Base-by-base conservation (phyloP, 192 early-diverging fungal genomes). In the Linnemannia hyalina region DNA sequence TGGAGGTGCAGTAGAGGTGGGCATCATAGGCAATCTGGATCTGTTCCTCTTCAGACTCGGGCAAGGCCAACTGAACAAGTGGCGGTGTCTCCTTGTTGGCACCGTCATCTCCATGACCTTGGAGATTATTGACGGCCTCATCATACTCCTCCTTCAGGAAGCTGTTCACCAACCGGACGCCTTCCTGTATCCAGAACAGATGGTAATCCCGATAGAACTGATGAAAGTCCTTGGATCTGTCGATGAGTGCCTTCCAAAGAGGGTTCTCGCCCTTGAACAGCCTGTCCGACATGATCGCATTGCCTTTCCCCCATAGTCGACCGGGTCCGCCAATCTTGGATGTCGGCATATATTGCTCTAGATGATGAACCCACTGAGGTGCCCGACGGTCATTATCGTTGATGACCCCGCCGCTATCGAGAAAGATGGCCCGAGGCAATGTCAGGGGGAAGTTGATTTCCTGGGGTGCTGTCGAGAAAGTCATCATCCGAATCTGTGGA, bases 351-450 rank as follows among this genome's bases (percentile, higher is more conserved):
- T 75, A 85, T 32, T 71, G 41, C 52, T 68, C 52, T 2, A 85
- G 29, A 20, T 69, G n/a, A 13, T 76, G 9, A 22, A 76, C 23
- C 82, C 82, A 85, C 49, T 85, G 82, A 36, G 82, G 82, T 8
- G 55, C 78, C 3, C 82, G 77, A 11, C 49, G 40, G 44, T 65
- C 54, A 44, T 80, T 85, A 36, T 79, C 77, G 38, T 85, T 85
- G 69, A 85, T 80, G 23, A 85, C 82, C 7, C 77, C 82, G 23
- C 82, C 82, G 32, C 82, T 85, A 32, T 85, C 82, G 35, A 85
- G 82, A 41, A 85, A 85, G 54, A 85, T 85, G 52, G 68, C 73
- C 46, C 42, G 73, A 42, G 82, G 82, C 18, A 80, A 23, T 16
- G 49, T 29, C 26, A 15, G 60, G 11, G 29, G 60, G 29, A 32